Percentiles rank a stretch among this genome's conserved stretches.
These are phyloP conservation scores for Clarireedia monteithiana DNA, from an alignment of 2,329 filamentous ascomycete species.

Conservation along the genomic window DNA sequence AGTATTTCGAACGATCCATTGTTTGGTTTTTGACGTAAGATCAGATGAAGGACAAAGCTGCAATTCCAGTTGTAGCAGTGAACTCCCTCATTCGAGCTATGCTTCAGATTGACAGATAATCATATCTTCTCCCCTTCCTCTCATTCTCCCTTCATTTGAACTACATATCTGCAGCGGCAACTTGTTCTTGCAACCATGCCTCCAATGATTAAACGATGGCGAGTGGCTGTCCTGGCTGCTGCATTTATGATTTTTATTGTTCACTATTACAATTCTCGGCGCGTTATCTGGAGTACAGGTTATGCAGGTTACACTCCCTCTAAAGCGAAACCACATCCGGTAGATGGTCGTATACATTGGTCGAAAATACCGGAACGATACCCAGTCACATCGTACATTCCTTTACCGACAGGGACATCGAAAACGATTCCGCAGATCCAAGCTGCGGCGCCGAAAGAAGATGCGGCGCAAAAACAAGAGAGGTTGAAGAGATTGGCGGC, in stretches of 20 bases:
- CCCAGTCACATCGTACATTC: constrained; percentile 22
- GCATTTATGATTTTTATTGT: constrained; percentile 17
- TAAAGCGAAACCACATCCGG: constrained; percentile 29
- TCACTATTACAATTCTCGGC: constrained; percentile 21
- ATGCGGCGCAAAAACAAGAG: constrained; percentile 16
- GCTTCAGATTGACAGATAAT: constrained; percentile 4
- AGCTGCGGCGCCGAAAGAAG: constrained; percentile 17
- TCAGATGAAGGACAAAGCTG: neutral
- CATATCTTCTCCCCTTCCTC: neutral
- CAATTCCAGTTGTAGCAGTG: constrained; percentile 1
- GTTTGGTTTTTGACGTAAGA: neutral
- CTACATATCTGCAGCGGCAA: neutral
- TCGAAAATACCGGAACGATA: constrained; percentile 24
- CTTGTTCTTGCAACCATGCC: constrained; percentile 9
- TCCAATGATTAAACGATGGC: constrained; percentile 22
- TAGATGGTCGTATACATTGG: constrained; percentile 48
- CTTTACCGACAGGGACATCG: constrained; percentile 23
- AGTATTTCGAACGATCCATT: constrained; percentile 6
- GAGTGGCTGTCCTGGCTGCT: constrained; percentile 16
- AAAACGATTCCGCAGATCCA: constrained; percentile 25
- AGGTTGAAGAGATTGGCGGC: constrained; percentile 19
- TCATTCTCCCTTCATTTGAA: neutral
- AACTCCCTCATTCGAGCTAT: neutral
- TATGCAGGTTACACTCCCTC: constrained; percentile 15
- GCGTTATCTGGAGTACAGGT: constrained; percentile 14